phyloP scores from a whole-genome alignment of 1,284 basidiomycete species.

The Wallemia hederae region DNA sequence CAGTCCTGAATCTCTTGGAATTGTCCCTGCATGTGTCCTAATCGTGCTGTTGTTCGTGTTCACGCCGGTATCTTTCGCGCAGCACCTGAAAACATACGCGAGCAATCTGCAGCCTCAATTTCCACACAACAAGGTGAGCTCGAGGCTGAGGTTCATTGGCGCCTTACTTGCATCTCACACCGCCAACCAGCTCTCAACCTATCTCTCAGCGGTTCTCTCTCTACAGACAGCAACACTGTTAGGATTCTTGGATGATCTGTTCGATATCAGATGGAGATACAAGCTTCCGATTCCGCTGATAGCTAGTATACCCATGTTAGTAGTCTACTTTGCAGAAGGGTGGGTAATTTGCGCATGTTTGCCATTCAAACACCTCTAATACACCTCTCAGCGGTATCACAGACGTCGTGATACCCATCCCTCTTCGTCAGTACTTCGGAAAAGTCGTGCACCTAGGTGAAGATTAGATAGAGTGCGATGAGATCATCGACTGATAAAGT shows the following conservation, averaged over 20 bases:
- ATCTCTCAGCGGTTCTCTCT: slow-evolving; percentile 69
- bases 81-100: slow-evolving; percentile 22
- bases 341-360: background rate
- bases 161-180: background rate
- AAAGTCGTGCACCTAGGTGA: slow-evolving; percentile 61
- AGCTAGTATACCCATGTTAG: slow-evolving; percentile 69
- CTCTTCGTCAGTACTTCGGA: slow-evolving; percentile 36
- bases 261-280: slow-evolving; percentile 95
- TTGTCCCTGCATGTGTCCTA: slow-evolving; percentile 69
- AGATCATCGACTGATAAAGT: background rate
- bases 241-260: slow-evolving; percentile 88
- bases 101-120: slow-evolving; percentile 20
- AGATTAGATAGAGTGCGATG: slow-evolving; percentile 7
- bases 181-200: slow-evolving; percentile 43
- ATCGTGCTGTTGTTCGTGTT: slow-evolving; percentile 51
- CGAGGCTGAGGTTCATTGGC: background rate
- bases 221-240: slow-evolving; percentile 73
- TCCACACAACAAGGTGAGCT: slow-evolving; percentile 52
- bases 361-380: background rate
- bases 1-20: slow-evolving; percentile 77
- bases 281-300: slow-evolving; percentile 92
- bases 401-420: slow-evolving; percentile 73
- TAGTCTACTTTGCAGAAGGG: slow-evolving; percentile 78
- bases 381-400: slow-evolving; percentile 35
- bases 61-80: slow-evolving; percentile 64